Evolutionary conservation across 768 basidiomycete species (phyloP).

Genomic region (Pulveroboletus sp.): DNA sequence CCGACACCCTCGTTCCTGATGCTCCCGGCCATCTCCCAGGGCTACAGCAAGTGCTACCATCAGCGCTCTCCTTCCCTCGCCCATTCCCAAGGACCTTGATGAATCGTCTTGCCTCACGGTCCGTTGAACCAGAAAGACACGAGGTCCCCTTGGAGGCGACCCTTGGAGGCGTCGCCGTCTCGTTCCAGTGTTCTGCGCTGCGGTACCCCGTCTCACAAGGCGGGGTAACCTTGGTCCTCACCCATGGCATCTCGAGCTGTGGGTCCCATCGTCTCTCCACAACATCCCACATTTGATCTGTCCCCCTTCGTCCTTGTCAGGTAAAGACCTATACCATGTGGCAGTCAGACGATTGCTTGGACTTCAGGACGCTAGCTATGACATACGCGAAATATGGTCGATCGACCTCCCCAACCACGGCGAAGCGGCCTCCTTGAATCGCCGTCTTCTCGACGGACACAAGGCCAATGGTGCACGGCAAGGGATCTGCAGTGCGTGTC

Average conservation of each 20-base stretch:
- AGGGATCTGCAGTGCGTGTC: slow-evolving; percentile 20
- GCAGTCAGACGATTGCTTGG: slow-evolving; percentile 17
- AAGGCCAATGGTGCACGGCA: slow-evolving; percentile 11
- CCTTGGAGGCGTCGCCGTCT: slow-evolving; percentile 10
- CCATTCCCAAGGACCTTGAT: too few relatives aligned
- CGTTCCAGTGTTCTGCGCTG: slow-evolving; percentile 21
- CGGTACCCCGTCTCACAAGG: slow-evolving; percentile 22
- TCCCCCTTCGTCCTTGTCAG: slow-evolving; percentile 3
- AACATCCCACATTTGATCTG: neutral
- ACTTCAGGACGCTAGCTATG: slow-evolving; percentile 11
- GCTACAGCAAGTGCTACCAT: neutral
- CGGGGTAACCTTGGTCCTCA: slow-evolving; percentile 25
- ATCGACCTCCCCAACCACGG: slow-evolving; percentile 36
- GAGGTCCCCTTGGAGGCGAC: slow-evolving; percentile 14
- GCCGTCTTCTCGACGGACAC: slow-evolving; percentile 20
- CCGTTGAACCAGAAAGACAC: slow-evolving; percentile 16
- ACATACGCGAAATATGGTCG: slow-evolving; percentile 31
- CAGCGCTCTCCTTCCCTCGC: neutral
- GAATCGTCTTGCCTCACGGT: neutral
- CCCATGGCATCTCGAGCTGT: slow-evolving; percentile 28
- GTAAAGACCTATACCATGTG: slow-evolving; percentile 28
- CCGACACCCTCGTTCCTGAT: neutral
- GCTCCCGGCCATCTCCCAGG: neutral
- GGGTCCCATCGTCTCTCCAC: neutral
- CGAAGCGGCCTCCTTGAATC: slow-evolving; percentile 31